A percentile compares a stretch with the other conserved stretches of the same genome.
Conservation (phyloP, 2,329 filamentous ascomycete genomes). For the Exserohilum rostratum region DNA sequence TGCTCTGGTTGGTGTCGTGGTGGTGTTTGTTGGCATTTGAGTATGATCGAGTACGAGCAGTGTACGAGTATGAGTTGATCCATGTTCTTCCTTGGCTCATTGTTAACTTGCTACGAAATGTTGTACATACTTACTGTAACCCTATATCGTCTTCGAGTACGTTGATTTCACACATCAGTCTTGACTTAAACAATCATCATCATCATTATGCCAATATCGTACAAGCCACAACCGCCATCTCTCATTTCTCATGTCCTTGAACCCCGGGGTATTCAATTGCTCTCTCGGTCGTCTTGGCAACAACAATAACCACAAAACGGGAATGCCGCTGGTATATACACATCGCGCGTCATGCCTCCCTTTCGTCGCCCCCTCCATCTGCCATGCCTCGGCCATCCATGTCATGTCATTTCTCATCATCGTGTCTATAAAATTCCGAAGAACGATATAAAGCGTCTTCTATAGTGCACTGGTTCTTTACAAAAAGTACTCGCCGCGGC, state of each 20-base stretch:
- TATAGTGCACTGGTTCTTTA: slow-evolving; percentile 27
- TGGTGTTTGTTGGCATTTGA: slow-evolving; percentile 15
- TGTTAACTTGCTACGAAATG: no score
- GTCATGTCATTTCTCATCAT: background rate
- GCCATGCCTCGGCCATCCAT: background rate
- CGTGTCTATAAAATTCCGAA: background rate
- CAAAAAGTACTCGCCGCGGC: slow-evolving; percentile 59
- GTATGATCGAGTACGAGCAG: no score
- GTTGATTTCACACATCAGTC: no score
- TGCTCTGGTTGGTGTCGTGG: slow-evolving; percentile 24
- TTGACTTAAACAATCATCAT: background rate
- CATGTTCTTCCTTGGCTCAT: no score
- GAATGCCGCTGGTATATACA: background rate
- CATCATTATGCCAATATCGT: background rate
- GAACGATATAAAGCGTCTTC: background rate
- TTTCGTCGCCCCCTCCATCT: background rate
- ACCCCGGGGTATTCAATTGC: background rate
- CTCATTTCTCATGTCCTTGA: background rate
- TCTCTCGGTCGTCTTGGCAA: background rate
- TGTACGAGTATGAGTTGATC: no score
- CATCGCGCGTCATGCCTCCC: background rate
- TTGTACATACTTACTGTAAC: no score
- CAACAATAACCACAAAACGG: background rate
- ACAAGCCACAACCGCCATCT: background rate
- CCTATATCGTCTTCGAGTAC: no score